Evolutionary conservation across 208 protist species (phyloP), one percentile per base, ranked within the genome.

Genomic region (Borovskyia barvae): DNA sequence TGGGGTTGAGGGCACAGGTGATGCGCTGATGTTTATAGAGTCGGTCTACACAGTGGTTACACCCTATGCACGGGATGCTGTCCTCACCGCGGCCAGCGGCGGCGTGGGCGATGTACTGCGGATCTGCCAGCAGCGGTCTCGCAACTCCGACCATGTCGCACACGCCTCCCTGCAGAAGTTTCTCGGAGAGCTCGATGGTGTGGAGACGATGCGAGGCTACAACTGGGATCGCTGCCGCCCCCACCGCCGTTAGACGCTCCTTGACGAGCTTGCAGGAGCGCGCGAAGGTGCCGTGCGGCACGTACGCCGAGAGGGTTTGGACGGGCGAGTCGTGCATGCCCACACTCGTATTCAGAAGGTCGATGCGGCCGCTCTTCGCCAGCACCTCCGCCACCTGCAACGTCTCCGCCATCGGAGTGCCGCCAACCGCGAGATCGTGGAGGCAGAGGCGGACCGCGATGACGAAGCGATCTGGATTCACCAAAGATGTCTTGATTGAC

Each of bases 261-360:
- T 80, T 90, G 14, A 92, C 51, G 24, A 82, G 60, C 49, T 81
- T 48, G 17, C 90, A 92, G 40, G 84, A 73, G 24, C 90, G 87
- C 20, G 85, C 50, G 64, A 97, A 97, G 17, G 78, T 70, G n/a
- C 72, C 91, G 46, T 94, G 82, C 2, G 94, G 94, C 2, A 98
- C 94, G 60, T 75, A 89, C 3, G 92, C 93, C 11, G 90, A 92
- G 36, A 97, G 75, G 29, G 94, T 98, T 56, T 96, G 93, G 22
- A 97, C 85, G 19, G 90, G 87, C 22, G 96, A 95, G 71, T 98
- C 95, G 75, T 97, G 92, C 95, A 97, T 97, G 33, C 93, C 93
- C 15, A 97, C 92, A 59, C 92, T 95, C 4, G 94, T 98, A 81
- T 97, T 98, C 32, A 98, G 60, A 29, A 98, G 47, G 55, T 95